Conservation (phyloP, 2,329 filamentous ascomycete species). For the Pyricularia sp. region DNA sequence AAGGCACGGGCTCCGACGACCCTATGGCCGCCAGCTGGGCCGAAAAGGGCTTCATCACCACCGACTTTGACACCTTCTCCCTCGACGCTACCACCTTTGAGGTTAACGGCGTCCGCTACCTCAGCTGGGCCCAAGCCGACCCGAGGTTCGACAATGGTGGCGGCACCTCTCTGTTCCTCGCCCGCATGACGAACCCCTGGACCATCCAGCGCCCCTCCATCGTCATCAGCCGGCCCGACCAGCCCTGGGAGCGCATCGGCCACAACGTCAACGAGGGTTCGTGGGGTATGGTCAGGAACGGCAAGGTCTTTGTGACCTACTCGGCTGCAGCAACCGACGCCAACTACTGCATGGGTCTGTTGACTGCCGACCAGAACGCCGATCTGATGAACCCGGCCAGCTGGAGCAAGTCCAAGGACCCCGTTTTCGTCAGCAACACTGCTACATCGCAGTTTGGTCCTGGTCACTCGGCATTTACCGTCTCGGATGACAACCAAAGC, state of each 20-base stretch:
- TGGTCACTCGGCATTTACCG: slow-evolving; percentile 19
- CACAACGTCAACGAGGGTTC: slow-evolving; percentile 12
- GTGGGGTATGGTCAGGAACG: slow-evolving; percentile 9
- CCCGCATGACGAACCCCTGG: slow-evolving; percentile 18
- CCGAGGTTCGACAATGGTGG: slow-evolving; percentile 15
- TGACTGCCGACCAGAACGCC: slow-evolving; percentile 7
- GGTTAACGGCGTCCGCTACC: slow-evolving; percentile 17
- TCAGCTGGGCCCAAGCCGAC: slow-evolving; percentile 21
- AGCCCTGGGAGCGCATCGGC: slow-evolving; percentile 14
- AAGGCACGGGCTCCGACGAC: slow-evolving; percentile 15
- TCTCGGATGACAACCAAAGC: slow-evolving; percentile 18
- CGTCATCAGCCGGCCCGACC: slow-evolving; percentile 14
- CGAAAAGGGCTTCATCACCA: slow-evolving; percentile 18
- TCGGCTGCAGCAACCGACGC: slow-evolving; percentile 9
- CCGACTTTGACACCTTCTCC: slow-evolving; percentile 20
- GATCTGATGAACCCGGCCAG: slow-evolving; percentile 13
- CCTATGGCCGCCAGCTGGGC: slow-evolving; percentile 17
- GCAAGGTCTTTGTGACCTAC: slow-evolving; percentile 12
- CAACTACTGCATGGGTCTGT: slow-evolving; percentile 11
- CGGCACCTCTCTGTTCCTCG: slow-evolving; percentile 14
- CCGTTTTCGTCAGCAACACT: slow-evolving; percentile 18
- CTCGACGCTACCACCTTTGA: slow-evolving; percentile 19
- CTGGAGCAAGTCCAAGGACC: slow-evolving; percentile 16
- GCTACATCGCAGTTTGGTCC: slow-evolving; percentile 19
- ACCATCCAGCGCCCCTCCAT: slow-evolving; percentile 12